Conservation (phyloP, 2,329 filamentous ascomycete genomes). For the Leptographium galeiforme region DNA sequence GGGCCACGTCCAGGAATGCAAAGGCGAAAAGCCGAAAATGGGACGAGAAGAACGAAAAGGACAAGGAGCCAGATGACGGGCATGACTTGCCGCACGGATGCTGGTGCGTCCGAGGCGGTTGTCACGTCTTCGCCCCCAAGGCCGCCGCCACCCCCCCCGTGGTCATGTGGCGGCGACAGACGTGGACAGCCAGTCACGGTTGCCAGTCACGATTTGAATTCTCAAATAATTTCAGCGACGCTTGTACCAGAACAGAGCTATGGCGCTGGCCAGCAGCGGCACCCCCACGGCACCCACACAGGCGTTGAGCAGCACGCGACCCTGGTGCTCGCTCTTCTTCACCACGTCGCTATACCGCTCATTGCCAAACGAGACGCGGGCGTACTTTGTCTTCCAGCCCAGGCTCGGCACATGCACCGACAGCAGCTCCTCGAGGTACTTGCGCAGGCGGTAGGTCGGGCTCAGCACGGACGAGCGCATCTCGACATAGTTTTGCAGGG, state of each 20-base stretch:
- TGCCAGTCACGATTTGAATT: too few relatives aligned
- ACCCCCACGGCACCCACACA: constrained; percentile 21
- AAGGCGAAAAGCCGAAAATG: too few relatives aligned
- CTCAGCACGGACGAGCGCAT: constrained; percentile 82
- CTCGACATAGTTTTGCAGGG: constrained; percentile 81
- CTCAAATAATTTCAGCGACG: not conserved
- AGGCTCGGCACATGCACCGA: constrained; percentile 61
- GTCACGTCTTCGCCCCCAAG: too few relatives aligned
- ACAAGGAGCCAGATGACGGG: not conserved
- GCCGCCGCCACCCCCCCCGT: too few relatives aligned
- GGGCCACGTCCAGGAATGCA: too few relatives aligned
- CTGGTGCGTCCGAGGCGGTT: not conserved
- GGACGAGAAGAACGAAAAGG: not conserved
- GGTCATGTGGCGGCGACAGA: too few relatives aligned
- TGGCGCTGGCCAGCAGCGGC: constrained; percentile 10
- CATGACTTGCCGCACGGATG: not conserved
- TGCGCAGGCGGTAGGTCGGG: constrained; percentile 64
- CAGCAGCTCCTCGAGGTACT: constrained; percentile 73
- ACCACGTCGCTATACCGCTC: constrained; percentile 80
- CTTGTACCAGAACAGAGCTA: constrained; percentile 6
- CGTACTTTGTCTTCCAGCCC: constrained; percentile 89
- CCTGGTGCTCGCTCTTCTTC: constrained; percentile 54
- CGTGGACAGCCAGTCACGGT: too few relatives aligned
- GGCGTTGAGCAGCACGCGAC: constrained; percentile 38
- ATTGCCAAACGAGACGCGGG: constrained; percentile 84